Evolutionary conservation across 2,329 filamentous ascomycete genomes (phyloP).

Genomic region (Hypoxylon sp.): DNA sequence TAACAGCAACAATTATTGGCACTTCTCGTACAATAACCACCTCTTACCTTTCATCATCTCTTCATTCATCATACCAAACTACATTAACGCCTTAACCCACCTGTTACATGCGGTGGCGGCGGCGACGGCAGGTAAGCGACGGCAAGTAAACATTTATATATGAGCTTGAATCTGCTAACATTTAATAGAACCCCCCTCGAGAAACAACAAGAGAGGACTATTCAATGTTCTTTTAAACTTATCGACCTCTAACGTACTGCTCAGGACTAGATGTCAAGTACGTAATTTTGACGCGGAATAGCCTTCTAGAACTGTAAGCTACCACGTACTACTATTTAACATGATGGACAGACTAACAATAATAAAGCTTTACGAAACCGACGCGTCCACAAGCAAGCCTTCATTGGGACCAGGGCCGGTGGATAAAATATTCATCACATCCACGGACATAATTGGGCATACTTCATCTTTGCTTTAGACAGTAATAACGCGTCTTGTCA

Average conservation of each 20-base stretch:
- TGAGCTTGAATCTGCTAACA: neutral
- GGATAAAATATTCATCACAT: neutral
- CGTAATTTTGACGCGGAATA: neutral
- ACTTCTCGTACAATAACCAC: neutral
- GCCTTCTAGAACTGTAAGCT: neutral
- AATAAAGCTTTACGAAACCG: neutral
- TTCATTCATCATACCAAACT: neutral
- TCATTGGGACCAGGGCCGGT: neutral
- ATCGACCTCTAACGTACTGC: no score
- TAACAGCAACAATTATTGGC: neutral
- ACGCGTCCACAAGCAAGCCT: neutral
- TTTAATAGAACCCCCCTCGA: neutral
- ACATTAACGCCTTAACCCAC: neutral
- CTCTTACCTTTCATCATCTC: neutral
- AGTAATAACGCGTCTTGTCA: neutral
- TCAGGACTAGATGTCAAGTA: no score
- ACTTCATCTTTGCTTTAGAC: neutral
- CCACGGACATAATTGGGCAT: neutral
- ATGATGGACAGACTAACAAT: neutral
- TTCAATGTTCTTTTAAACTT: no score
- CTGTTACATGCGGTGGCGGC: neutral
- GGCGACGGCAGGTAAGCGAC: neutral
- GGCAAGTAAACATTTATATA: neutral
- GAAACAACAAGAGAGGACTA: neutral
- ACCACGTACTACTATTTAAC: neutral